phyloP scores from a whole-genome alignment of 2,329 filamentous ascomycete genomes.

The Rutstroemia sp. region DNA sequence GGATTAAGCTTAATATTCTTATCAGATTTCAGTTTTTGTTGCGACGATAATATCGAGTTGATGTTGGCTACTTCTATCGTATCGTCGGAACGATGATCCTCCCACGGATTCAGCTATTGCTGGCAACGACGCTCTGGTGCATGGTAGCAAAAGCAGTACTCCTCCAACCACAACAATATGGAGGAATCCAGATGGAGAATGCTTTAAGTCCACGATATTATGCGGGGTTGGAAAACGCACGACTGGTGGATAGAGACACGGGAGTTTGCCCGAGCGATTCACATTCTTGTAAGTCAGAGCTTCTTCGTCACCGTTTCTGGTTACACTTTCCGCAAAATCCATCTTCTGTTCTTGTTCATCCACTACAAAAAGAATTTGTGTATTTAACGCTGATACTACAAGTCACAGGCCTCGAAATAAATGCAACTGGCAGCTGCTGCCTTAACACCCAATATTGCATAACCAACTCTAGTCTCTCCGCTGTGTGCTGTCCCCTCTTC shows the following conservation, averaged over 20 bases:
- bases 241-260: constrained; percentile 12
- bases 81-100: background rate
- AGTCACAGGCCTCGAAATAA: constrained; percentile 36
- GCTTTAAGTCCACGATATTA: constrained; percentile 23
- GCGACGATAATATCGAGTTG: too few relatives aligned
- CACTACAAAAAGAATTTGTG: too few relatives aligned
- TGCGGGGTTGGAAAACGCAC: constrained; percentile 11
- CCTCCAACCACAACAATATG: background rate
- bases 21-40: too few relatives aligned
- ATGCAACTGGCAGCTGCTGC: constrained; percentile 34
- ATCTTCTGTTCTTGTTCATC: background rate
- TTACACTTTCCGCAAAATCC: background rate
- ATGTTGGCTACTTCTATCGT: too few relatives aligned
- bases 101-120: background rate
- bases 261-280: constrained; percentile 15
- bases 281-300: constrained; percentile 22
- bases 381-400: background rate
- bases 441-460: constrained; percentile 40
- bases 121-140: background rate
- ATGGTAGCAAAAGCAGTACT: background rate
- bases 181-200: background rate
- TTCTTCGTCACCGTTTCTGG: background rate
- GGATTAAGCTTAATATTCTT: too few relatives aligned
- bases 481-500: constrained; percentile 36
- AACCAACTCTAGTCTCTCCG: constrained; percentile 29